Base-by-base conservation (phyloP, 2,329 filamentous ascomycete species). In the Tolypocladium amazonense region DNA sequence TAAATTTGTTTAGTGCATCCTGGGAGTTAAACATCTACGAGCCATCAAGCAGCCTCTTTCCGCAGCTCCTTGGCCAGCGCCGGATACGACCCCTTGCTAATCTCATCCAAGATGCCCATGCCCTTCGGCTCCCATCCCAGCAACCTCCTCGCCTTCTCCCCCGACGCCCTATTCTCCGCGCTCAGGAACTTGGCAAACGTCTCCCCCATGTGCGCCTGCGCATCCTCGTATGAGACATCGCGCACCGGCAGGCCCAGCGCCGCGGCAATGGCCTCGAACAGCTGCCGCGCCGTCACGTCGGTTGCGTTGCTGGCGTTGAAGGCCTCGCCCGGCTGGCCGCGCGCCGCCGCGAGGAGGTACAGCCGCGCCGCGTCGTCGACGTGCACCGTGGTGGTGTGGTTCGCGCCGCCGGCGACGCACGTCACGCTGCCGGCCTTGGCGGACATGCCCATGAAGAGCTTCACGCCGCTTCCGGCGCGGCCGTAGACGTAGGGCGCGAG, bases 401-500 rank as follows among this genome's bases (percentile, higher is more conserved):
- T 62, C 2, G 62, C 59, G 4, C 73, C 74, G 9, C 67, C 66
- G 53, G 70, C 65, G 62, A 77, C 60, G 58, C 71, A 67, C 6
- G 64, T 55, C 1, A 68, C 64, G 39, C 66, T 64, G 7, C 74
- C 72, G 33, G 63, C 64, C 53, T 67, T 59, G 18, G 64, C 68
- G 12, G 69, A 71, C 5, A 67, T 63, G 14, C 61, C 23, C 65
- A 74, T 71, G 59, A 75, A 69, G 58, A 72, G 62, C n/a, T 60
- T 56, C 30, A 77, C 66, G 33, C 72, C 72, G 59, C 71, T 73
- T 12, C 72, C 76, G 1, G 71, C 76, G 15, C 69, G 70, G 2
- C 77, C 78, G 62, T 80, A 77, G 0, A 79, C 77, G 33, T 68
- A 79, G 0, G 76, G 75, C 3, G 77, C 68, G 0, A 79, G 68